These are phyloP conservation scores for Sporisorium iseilematis-ciliati DNA, from an alignment of 1,284 basidiomycete genomes.

Conservation along the genomic window DNA sequence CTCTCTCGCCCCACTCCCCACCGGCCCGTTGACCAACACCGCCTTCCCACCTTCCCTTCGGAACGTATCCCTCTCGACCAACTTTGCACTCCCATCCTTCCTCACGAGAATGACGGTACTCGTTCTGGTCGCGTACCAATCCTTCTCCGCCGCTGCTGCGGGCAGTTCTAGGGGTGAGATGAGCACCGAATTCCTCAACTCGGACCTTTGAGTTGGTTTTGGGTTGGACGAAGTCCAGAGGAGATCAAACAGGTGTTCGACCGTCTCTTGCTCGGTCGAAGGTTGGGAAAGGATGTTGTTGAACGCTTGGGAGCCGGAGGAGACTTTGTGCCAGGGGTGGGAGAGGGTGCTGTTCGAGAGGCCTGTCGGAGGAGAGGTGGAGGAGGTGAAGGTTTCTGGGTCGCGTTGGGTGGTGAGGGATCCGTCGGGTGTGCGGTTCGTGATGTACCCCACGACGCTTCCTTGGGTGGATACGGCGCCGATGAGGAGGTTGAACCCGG, in stretches of 20 bases:
- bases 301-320: conserved; percentile 13
- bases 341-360: conserved; percentile 42
- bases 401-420: not conserved
- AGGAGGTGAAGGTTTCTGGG: conserved; percentile 16
- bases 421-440: conserved; percentile 36
- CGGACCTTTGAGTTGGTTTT: conserved; percentile 9
- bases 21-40: conserved; percentile 24
- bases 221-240: conserved; percentile 37
- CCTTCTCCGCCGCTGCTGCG: not conserved
- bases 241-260: conserved; percentile 35
- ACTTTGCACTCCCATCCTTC: conserved; percentile 20
- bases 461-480: conserved; percentile 15
- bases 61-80: conserved; percentile 52
- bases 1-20: conserved; percentile 2
- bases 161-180: conserved; percentile 36
- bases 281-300: conserved; percentile 2
- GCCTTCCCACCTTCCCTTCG: not conserved
- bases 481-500: conserved; percentile 61
- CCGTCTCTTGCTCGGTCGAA: conserved; percentile 1
- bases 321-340: conserved; percentile 47
- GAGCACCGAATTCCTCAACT: conserved; percentile 42
- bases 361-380: not conserved
- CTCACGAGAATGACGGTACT: conserved; percentile 43
- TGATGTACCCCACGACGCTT: conserved; percentile 30
- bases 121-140: conserved; percentile 55